Base-by-base conservation (phyloP, 352 stramenopile species). In the Thraustotheca clavata region DNA sequence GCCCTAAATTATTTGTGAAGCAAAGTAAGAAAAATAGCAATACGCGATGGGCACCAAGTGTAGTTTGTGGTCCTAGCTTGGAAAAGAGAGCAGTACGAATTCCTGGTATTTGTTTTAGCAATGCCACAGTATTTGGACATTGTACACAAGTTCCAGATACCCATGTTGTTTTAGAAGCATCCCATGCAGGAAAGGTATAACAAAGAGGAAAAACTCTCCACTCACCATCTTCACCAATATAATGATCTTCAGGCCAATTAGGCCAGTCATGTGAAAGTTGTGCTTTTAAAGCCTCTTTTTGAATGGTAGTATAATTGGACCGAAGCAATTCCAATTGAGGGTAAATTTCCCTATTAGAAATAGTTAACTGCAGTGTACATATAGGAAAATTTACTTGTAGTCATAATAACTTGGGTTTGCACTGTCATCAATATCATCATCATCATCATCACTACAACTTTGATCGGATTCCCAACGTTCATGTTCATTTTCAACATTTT, bases 31-130 rank as follows among this genome's bases (percentile, higher is more conserved):
- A 52, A 24, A 31, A 54, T 35, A 11, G 1, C 7, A 12, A 1
- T 59, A 59, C 59, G 39, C 81, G 81, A 62, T 93, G 84, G 14
- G 84, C 77, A 1, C 68, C 72, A 3, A 93, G 60, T 18, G 77
- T 90, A 29, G 81, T 93, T 24, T 85, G 80, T 4, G 83, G 80
- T 2, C 88, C 88, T 8, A 96, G 76, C 60, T 92, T 91, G 7
- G 85, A 95, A 68, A 96, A 96, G n/a, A 96, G 72, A 20, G 88
- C 88, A 0, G 85, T 94, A 39, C 84, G 80, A 63, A 93, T 82
- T 14, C 75, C 75, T 0, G 84, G 80, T n/a, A 95, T 62, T 27
- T 50, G 68, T 33, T 71, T 70, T 0, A 96, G 70, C 4, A 96
- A 41, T 57, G 73, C 82, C 3, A 87, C 76, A 0, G 88, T 96